Evolutionary conservation across 192 early-diverging fungal species (phyloP).

Genomic region (Coemansia sp.): DNA sequence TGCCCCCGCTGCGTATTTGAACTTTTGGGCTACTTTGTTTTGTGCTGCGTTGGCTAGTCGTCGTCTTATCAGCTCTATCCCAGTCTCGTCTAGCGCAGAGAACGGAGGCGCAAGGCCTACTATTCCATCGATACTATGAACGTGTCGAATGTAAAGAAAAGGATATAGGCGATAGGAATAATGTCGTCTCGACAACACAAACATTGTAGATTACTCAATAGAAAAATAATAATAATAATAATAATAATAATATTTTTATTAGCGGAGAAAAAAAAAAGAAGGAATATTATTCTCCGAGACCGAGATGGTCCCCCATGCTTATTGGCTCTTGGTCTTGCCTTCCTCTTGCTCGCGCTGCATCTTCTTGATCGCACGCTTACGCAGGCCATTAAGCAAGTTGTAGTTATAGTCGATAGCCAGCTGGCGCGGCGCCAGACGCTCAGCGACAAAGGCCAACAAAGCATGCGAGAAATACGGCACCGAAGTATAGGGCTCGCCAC

Average conservation of each 20-base stretch:
- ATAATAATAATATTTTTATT: no score
- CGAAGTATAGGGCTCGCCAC: conserved; percentile 60
- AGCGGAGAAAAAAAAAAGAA: not conserved
- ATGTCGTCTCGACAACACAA: not conserved
- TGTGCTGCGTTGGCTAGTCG: conserved; percentile 21
- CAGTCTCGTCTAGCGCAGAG: conserved; percentile 15
- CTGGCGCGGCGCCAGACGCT: conserved; percentile 47
- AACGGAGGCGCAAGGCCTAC: conserved; percentile 12
- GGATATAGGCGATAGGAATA: not conserved
- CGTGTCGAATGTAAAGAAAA: not conserved
- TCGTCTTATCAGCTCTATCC: conserved; percentile 15
- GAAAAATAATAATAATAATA: no score
- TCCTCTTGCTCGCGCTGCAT: conserved; percentile 25
- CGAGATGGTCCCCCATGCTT: not conserved
- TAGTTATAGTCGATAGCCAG: conserved; percentile 44
- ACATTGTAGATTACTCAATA: no score
- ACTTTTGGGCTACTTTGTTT: conserved; percentile 5
- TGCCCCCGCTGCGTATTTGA: conserved; percentile 3
- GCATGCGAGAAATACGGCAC: conserved; percentile 52
- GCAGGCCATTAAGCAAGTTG: conserved; percentile 39
- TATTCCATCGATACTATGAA: not conserved
- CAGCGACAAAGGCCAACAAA: conserved; percentile 41
- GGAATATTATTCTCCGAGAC: no score
- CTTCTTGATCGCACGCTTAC: conserved; percentile 55
- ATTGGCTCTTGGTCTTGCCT: not conserved